Percentiles rank a stretch among this genome's conserved stretches.
phyloP scores from a whole-genome alignment of 129 eudicot genomes.

The Calendula officinalis region DNA sequence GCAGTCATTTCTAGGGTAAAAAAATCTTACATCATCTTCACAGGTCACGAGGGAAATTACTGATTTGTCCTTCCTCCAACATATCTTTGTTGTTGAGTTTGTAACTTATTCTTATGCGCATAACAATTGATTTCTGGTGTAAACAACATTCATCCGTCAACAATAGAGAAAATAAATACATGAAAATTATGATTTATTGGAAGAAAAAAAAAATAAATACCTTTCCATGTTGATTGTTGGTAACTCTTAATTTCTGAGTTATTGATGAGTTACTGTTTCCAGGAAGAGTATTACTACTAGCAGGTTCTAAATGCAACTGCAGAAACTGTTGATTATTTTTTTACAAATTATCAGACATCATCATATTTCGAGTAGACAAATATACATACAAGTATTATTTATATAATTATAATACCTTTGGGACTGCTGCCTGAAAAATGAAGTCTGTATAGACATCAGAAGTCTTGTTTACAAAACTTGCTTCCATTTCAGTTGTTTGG shows the following conservation, averaged over 20 bases:
- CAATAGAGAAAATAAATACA: neutral
- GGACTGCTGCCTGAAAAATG: constrained; percentile 89
- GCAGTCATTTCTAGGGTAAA: constrained; percentile 6
- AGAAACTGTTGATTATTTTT: constrained; percentile 57
- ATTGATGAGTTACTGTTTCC: constrained; percentile 58
- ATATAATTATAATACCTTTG: constrained; percentile 54
- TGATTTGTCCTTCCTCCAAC: constrained; percentile 84
- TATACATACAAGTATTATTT: neutral
- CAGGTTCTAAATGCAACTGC: constrained; percentile 88
- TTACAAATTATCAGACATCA: neutral
- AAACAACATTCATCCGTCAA: neutral
- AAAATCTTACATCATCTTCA: constrained; percentile 27
- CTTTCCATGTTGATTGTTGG: constrained; percentile 95
- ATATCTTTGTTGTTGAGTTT: constrained; percentile 62
- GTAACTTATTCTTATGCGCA: constrained; percentile 82
- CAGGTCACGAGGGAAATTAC: constrained; percentile 66
- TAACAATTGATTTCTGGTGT: constrained; percentile 70
- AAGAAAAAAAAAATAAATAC: constrained; percentile 31
- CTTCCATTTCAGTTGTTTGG: constrained; percentile 60
- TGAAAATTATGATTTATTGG: neutral
- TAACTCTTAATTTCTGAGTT: constrained; percentile 62
- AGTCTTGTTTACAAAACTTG: constrained; percentile 63
- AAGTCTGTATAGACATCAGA: constrained; percentile 56
- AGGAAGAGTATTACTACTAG: constrained; percentile 74
- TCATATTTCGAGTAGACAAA: neutral